A percentile compares a stretch with the other conserved stretches of the same genome.
Evolutionary conservation across 257 asterid species (phyloP).

Genomic region (Nicotiana otophora): DNA sequence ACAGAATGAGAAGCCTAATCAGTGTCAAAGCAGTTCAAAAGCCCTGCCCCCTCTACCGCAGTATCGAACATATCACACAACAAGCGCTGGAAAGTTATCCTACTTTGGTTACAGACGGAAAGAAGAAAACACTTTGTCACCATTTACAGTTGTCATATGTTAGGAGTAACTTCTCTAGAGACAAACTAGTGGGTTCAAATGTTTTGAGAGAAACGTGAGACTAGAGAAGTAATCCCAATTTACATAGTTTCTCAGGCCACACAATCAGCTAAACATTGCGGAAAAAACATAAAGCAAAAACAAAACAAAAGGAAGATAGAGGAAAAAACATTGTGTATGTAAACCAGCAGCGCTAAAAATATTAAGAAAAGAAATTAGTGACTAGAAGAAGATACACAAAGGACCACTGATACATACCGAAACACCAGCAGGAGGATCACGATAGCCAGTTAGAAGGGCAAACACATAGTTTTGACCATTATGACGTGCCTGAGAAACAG

Average conservation of each 20-base stretch:
- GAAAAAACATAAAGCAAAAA: background rate
- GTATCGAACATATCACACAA: background rate
- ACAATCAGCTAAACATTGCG: background rate
- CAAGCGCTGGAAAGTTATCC: background rate
- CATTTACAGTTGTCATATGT: background rate
- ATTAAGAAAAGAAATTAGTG: conserved; percentile 8
- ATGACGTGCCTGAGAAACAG: conserved; percentile 56
- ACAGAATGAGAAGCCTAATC: background rate
- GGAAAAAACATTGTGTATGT: background rate
- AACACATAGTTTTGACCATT: conserved; percentile 71
- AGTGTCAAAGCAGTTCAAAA: background rate
- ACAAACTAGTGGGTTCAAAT: background rate
- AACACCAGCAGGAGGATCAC: conserved; percentile 80
- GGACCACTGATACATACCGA: conserved; percentile 25
- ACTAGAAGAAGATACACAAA: background rate
- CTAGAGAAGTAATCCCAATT: background rate
- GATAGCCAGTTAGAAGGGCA: conserved; percentile 72
- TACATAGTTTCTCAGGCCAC: background rate
- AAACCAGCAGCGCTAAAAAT: background rate
- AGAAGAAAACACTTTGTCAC: background rate
- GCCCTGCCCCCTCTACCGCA: background rate
- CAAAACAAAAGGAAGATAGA: background rate
- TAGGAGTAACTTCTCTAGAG: background rate
- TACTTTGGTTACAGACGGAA: background rate
- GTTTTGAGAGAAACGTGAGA: background rate